Evolutionary conservation across 225 moss, liverwort and hornwort species (phyloP), one percentile per base, ranked within the genome.

Genomic region (Bryum argenteum): DNA sequence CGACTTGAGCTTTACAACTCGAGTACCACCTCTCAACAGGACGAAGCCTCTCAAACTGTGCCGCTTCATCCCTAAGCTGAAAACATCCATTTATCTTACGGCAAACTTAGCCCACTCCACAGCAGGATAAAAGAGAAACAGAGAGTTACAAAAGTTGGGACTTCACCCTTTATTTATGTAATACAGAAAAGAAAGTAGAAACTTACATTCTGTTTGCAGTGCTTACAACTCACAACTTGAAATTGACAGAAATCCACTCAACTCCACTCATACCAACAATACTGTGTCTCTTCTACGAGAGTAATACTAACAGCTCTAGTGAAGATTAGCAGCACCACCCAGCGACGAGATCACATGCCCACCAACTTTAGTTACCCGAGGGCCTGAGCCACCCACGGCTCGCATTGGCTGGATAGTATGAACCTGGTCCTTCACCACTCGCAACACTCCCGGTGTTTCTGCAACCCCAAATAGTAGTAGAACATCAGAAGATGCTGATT

Each of bases 401-500:
- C 63, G 75, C 0, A 44, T 6, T 9, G 72, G 33, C 48, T 83
- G 78, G 58, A 83, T 8, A 20, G 51, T 78, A 59, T 71, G 80
- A 23, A 87, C 23, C 61, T 74, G 80, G 73, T 78, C 80, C 53
- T 83, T 83, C 69, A 80, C 72, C 52, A 83, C 81, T 67, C 83
- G 87, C 83, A 83, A 0, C 42, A 83, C 87, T 64, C 75, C 87
- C 19, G 87, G 83, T 42, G 69, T 80, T 71, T 81, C 87, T 87
- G 82, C 66, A 63, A 63, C 65, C 18, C 13, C 5, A 28, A 59
- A 48, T 64, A 16, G 8, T 1, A 54, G 33, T 6, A 33, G n/a
- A n/a, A 2, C 33, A 33, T 33, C 33, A 33, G 33, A 33, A 33
- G 5, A 33, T 33, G 33, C 33, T 33, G 5, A 33, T 5, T 33